Percentiles rank a stretch among this genome's conserved stretches.
Evolutionary conservation across 78 protist species (phyloP).

Genomic region (Speleostelium caveatum): DNA sequence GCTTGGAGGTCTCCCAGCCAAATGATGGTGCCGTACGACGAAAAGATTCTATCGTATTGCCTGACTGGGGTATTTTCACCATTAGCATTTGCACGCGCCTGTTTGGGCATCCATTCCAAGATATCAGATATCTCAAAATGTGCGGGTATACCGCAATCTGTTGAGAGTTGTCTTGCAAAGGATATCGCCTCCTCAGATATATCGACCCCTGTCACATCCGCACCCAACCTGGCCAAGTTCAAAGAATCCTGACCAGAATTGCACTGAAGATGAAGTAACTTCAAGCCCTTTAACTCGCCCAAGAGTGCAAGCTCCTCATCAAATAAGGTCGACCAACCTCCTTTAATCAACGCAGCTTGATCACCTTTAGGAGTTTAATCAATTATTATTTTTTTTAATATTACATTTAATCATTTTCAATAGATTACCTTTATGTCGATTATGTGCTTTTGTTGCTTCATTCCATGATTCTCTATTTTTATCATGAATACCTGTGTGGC

Average conservation of each 20-base stretch:
- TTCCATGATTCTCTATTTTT: conserved; percentile 18
- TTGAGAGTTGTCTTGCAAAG: conserved; percentile 18
- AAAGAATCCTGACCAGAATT: conserved; percentile 38
- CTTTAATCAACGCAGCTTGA: conserved; percentile 8
- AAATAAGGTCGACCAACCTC: conserved; percentile 12
- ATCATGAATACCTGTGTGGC: background rate
- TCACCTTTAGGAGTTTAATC: background rate
- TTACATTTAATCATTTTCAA: too few relatives aligned
- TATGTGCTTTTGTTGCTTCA: conserved; percentile 22
- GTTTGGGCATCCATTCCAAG: conserved; percentile 14
- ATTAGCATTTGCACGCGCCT: too few relatives aligned
- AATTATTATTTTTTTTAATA: too few relatives aligned
- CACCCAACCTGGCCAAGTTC: conserved; percentile 21
- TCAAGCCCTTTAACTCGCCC: background rate
- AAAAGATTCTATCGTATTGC: conserved; percentile 4
- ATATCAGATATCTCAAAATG: conserved; percentile 1
- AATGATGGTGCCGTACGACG: conserved; percentile 16
- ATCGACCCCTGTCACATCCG: conserved; percentile 24
- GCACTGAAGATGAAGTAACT: conserved; percentile 26
- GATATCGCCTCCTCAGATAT: conserved; percentile 19
- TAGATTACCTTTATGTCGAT: conserved; percentile 19
- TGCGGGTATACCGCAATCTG: conserved; percentile 5
- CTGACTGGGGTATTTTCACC: background rate
- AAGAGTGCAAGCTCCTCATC: conserved; percentile 1
- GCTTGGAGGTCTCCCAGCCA: background rate